A percentile compares a stretch with the other conserved stretches of the same genome.
Evolutionary conservation across 495 filamentous ascomycete genomes (phyloP).

Genomic region (Neurospora sp.): DNA sequence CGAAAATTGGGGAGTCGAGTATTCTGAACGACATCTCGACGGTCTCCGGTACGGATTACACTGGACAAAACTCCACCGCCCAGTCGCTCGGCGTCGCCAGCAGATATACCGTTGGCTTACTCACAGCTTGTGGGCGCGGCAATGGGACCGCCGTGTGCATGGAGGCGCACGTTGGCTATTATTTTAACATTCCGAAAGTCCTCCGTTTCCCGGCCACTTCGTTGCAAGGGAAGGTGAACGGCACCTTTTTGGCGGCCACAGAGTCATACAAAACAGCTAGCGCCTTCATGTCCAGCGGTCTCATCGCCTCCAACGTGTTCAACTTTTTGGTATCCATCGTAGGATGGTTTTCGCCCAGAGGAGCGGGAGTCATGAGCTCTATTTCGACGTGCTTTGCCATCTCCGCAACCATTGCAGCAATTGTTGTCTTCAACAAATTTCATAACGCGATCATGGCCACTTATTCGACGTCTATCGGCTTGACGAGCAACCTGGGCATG

Average conservation of each 20-base stretch:
- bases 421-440: slow-evolving; percentile 18
- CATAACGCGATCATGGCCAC: slow-evolving; percentile 18
- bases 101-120: slow-evolving; percentile 22
- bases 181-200: slow-evolving; percentile 23
- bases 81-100: slow-evolving; percentile 19
- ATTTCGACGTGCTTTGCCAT: slow-evolving; percentile 20
- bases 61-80: slow-evolving; percentile 19
- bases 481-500: slow-evolving; percentile 13
- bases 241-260: slow-evolving; percentile 13
- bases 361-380: slow-evolving; percentile 10
- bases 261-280: slow-evolving; percentile 14
- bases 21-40: slow-evolving; percentile 21
- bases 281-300: slow-evolving; percentile 20
- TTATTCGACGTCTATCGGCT: slow-evolving; percentile 13
- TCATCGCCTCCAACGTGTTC: slow-evolving; percentile 19
- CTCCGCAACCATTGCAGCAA: slow-evolving; percentile 17
- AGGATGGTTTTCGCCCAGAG: slow-evolving; percentile 10
- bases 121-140: slow-evolving; percentile 24
- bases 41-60: slow-evolving; percentile 21
- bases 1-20: slow-evolving; percentile 21
- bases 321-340: slow-evolving; percentile 13
- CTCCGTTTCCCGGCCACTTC: slow-evolving; percentile 21
- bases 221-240: slow-evolving; percentile 7
- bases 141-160: slow-evolving; percentile 17
- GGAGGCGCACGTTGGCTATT: slow-evolving; percentile 17